phyloP scores from a whole-genome alignment of 78 protist genomes.

The Chrysochromulina parva region DNA sequence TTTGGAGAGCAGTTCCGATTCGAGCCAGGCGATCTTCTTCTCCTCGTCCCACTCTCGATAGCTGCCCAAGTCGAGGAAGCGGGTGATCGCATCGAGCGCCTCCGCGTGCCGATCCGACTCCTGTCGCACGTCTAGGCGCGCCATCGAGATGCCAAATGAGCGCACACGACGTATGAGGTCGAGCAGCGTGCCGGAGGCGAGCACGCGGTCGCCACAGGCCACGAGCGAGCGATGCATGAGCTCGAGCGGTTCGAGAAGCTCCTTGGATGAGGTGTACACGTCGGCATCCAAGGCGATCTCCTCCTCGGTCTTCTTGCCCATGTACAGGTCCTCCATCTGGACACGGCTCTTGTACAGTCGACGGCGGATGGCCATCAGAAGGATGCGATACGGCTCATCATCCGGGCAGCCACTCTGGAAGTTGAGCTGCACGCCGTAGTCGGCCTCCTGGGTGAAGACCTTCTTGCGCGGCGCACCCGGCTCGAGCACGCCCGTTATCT shows the following conservation, averaged over 20 bases:
- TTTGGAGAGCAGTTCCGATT: background rate
- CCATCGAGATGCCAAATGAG: conserved; percentile 64
- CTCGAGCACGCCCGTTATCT: conserved; percentile 28
- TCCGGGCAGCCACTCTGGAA: conserved; percentile 56
- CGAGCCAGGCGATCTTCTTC: background rate
- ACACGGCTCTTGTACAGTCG: conserved; percentile 55
- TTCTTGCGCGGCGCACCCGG: background rate
- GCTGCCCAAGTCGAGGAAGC: conserved; percentile 56
- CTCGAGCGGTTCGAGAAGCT: conserved; percentile 52
- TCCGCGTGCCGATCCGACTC: conserved; percentile 66
- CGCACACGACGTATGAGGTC: conserved; percentile 66
- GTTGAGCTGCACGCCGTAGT: conserved; percentile 42
- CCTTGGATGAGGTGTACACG: conserved; percentile 4
- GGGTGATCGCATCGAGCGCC: conserved; percentile 58
- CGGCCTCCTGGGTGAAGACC: conserved; percentile 20
- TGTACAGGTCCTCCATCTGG: conserved; percentile 47
- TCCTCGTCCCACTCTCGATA: conserved; percentile 55
- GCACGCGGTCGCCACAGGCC: background rate
- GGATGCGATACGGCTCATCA: conserved; percentile 66
- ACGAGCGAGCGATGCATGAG: conserved; percentile 64
- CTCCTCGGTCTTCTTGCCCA: background rate
- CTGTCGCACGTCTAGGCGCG: conserved; percentile 68
- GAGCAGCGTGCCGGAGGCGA: conserved; percentile 69
- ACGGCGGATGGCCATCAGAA: conserved; percentile 57
- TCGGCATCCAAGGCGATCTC: background rate